These are phyloP conservation scores for Neopestalotiopsis rosae DNA, from an alignment of 2,329 filamentous ascomycete species.

Conservation along the genomic window DNA sequence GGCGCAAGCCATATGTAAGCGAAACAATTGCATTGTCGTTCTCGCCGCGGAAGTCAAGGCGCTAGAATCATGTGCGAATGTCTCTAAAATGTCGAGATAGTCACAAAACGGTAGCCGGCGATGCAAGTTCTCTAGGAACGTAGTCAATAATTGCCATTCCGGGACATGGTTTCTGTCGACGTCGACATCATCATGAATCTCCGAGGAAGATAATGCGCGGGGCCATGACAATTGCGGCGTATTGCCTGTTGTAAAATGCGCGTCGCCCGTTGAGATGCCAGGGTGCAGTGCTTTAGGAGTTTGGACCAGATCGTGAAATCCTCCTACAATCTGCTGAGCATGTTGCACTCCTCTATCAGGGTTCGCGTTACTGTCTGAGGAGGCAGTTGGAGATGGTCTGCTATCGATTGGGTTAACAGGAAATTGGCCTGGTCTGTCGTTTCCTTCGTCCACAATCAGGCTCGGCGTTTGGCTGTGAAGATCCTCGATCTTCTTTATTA, in stretches of 20 bases:
- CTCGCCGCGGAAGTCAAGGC: too few species aligned
- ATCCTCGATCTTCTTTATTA: neutral
- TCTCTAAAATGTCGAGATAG: neutral
- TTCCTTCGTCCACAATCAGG: neutral
- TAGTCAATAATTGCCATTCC: neutral
- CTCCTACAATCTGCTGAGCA: too few species aligned
- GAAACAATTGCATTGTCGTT: neutral
- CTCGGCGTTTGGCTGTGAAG: neutral
- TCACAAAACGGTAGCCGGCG: slow-evolving; percentile 1
- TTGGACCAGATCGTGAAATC: neutral
- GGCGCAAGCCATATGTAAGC: neutral
- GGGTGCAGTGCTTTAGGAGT: neutral
- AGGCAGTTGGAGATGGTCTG: neutral
- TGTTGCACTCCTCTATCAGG: too few species aligned
- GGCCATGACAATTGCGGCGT: neutral
- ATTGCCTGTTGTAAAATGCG: neutral
- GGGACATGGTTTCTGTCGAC: neutral
- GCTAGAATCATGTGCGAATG: neutral
- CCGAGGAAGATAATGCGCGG: neutral
- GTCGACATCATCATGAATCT: neutral
- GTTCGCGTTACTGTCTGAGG: neutral
- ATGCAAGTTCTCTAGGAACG: slow-evolving; percentile 5
- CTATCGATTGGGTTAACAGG: neutral
- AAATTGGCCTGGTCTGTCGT: neutral
- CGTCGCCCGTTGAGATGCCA: neutral